Evolutionary conservation across 768 basidiomycete genomes (phyloP).

Genomic region (Boletus eberwhitei): DNA sequence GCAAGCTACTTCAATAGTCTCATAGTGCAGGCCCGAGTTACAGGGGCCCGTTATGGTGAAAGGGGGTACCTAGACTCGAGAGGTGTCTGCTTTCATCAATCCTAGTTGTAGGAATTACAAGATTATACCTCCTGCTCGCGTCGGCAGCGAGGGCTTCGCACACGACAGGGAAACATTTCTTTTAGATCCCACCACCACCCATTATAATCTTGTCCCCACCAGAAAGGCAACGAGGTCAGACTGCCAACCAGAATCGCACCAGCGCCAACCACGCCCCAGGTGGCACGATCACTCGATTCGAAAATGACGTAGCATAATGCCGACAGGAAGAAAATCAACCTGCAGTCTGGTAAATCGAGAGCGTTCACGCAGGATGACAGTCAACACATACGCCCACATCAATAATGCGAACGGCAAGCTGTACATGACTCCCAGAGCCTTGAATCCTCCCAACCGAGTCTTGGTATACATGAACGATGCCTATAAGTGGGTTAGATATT

Average conservation of each 20-base stretch:
- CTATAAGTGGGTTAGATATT: not conserved
- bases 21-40: too few relatives aligned
- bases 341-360: not conserved
- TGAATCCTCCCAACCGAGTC: not conserved
- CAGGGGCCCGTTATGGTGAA: too few relatives aligned
- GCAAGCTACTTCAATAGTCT: too few relatives aligned
- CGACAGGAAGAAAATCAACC: not conserved
- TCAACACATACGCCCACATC: not conserved
- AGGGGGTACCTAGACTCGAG: too few relatives aligned
- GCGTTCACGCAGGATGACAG: too few relatives aligned
- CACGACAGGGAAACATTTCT: not conserved
- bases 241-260: not conserved
- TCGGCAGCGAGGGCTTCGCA: too few relatives aligned
- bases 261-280: not conserved
- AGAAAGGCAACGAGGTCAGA: not conserved
- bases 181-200: not conserved
- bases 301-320: not conserved
- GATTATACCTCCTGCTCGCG: not conserved
- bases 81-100: not conserved
- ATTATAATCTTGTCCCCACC: not conserved
- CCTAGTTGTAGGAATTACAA: not conserved
- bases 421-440: not conserved
- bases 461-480: not conserved
- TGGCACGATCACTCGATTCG: not conserved
- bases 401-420: not conserved